A percentile compares a stretch with the other conserved stretches of the same genome.
Evolutionary conservation across 2,329 filamentous ascomycete species (phyloP).

Genomic region (Calonectria pteridis): DNA sequence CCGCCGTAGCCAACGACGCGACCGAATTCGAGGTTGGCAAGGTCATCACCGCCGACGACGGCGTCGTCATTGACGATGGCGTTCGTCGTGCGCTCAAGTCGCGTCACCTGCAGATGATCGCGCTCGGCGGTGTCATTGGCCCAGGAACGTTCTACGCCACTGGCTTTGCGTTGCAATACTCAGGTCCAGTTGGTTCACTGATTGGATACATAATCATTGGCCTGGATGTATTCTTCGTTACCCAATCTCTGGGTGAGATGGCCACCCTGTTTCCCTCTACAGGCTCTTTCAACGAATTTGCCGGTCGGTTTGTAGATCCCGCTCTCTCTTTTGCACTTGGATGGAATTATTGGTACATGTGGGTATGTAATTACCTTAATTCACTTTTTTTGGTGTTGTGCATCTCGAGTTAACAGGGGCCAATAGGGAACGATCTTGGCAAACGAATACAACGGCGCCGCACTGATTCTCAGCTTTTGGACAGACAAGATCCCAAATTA

Average conservation of each 20-base stretch:
- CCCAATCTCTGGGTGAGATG: constrained; percentile 20
- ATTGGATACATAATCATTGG: constrained; percentile 20
- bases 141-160: constrained; percentile 18
- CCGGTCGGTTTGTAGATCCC: constrained; percentile 26
- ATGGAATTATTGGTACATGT: constrained; percentile 33
- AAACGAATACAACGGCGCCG: constrained; percentile 19
- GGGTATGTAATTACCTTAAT: constrained; percentile 10
- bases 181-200: constrained; percentile 8
- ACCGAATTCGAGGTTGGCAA: constrained; percentile 11
- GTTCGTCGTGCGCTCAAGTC: constrained; percentile 20
- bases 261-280: constrained; percentile 25
- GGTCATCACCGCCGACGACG: constrained; percentile 1
- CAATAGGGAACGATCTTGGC: constrained; percentile 26
- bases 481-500: constrained; percentile 28
- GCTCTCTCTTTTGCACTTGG: constrained; percentile 27
- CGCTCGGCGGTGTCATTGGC: constrained; percentile 13
- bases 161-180: constrained; percentile 10
- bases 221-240: constrained; percentile 12
- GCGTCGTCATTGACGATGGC: constrained; percentile 18
- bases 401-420: not conserved
- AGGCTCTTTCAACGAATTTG: constrained; percentile 28
- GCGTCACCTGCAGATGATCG: constrained; percentile 15
- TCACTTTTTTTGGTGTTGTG: not conserved
- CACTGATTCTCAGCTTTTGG: constrained; percentile 18
- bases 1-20: not conserved